These are phyloP conservation scores for Candida silvicultrix DNA, from an alignment of 805 yeast species.

Conservation along the genomic window DNA sequence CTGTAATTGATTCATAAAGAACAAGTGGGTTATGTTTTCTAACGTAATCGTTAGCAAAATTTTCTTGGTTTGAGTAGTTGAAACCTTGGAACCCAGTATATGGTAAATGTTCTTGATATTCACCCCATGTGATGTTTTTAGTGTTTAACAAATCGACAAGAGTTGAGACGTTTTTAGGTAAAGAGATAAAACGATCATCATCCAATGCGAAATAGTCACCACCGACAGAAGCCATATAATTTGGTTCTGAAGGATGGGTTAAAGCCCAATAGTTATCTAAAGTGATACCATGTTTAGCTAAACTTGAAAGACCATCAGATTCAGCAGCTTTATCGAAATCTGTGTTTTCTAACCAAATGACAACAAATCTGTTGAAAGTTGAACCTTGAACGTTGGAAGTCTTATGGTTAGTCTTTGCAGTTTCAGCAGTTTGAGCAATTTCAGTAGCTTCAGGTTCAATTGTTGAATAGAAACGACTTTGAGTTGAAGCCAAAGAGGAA, in stretches of 20 bases:
- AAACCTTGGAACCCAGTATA: conserved; percentile 46
- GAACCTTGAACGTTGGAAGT: conserved; percentile 33
- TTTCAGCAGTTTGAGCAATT: conserved; percentile 27
- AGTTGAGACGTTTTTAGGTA: conserved; percentile 41
- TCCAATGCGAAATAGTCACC: conserved; percentile 46
- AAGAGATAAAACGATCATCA: conserved; percentile 36
- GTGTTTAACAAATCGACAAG: conserved; percentile 37
- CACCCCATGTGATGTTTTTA: conserved; percentile 43
- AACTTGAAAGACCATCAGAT: conserved; percentile 35
- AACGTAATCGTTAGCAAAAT: conserved; percentile 39
- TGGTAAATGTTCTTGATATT: conserved; percentile 48
- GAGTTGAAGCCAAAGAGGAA: conserved; percentile 9
- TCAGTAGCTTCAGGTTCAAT: conserved; percentile 26
- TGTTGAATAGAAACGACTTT: conserved; percentile 24
- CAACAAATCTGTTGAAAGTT: conserved; percentile 32
- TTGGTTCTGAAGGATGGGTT: conserved; percentile 50
- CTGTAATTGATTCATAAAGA: conserved; percentile 33
- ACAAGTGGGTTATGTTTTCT: conserved; percentile 48
- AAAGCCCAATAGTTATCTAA: conserved; percentile 46
- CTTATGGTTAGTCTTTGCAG: conserved; percentile 24
- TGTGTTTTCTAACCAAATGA: conserved; percentile 47
- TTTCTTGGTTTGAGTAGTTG: conserved; percentile 36
- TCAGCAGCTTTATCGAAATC: conserved; percentile 44
- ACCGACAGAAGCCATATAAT: conserved; percentile 41
- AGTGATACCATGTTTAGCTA: conserved; percentile 37